phyloP scores from a whole-genome alignment of 2,329 filamentous ascomycete genomes.

The Teratosphaeria epicoccoides region DNA sequence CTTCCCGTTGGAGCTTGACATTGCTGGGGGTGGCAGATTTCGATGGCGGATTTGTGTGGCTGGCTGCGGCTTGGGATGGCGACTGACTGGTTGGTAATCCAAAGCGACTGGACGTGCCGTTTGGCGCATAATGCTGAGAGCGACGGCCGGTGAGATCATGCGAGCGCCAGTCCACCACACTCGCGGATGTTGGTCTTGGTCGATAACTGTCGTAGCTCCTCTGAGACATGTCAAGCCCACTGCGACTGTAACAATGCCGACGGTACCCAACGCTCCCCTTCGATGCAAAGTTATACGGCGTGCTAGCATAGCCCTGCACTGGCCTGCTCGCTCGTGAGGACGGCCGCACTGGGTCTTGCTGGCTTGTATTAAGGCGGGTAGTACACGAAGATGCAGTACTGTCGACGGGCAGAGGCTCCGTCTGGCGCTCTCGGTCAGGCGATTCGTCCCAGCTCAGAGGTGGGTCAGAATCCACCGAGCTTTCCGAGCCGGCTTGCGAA shows the following conservation, averaged over 20 bases:
- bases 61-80: neutral
- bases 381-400: neutral
- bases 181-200: neutral
- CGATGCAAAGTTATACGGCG: neutral
- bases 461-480: neutral
- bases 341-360: neutral
- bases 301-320: neutral
- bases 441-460: neutral
- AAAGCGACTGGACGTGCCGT: neutral
- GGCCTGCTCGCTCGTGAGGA: neutral
- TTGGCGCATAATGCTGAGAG: neutral
- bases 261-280: neutral
- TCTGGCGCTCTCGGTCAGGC: neutral
- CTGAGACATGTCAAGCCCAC: neutral
- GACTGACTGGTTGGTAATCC: neutral
- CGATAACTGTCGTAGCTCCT: neutral
- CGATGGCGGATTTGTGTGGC: neutral
- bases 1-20: neutral
- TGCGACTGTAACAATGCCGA: neutral
- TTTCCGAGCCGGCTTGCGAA: neutral
- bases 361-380: neutral
- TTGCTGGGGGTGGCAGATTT: neutral
- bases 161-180: neutral
- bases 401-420: neutral
- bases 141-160: neutral